Evolutionary conservation across 1,284 basidiomycete species (phyloP).

Genomic region (Leucoagaricus sp.): DNA sequence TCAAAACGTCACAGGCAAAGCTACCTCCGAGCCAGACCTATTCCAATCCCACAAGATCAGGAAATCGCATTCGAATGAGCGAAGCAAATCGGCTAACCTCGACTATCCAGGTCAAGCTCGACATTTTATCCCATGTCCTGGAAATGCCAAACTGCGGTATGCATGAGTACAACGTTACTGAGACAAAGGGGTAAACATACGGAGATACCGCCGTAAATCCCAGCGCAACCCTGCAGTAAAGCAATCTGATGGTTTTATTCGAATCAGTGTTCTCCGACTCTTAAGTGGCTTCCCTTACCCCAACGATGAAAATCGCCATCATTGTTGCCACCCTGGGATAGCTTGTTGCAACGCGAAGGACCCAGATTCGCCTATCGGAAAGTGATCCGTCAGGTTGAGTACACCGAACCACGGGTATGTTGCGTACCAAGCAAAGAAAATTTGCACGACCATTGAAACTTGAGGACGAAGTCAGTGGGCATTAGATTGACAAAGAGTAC

Average conservation of each 20-base stretch:
- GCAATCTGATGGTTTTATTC: background rate
- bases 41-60: background rate
- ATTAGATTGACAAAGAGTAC: background rate
- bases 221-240: constrained; percentile 1
- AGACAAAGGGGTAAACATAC: background rate
- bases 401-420: background rate
- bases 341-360: constrained; percentile 3
- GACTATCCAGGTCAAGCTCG: constrained; percentile 1
- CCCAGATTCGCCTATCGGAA: constrained; percentile 8
- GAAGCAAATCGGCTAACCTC: background rate
- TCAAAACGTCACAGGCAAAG: constrained; percentile 19
- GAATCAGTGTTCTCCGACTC: background rate
- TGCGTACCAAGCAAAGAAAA: constrained; percentile 22
- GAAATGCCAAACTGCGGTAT: constrained; percentile 2
- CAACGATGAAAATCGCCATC: constrained; percentile 4
- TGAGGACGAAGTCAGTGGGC: background rate
- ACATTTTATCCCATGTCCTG: constrained; percentile 4
- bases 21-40: constrained; percentile 19
- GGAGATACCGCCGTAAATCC: constrained; percentile 7
- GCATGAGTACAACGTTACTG: background rate
- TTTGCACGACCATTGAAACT: constrained; percentile 21
- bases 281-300: background rate
- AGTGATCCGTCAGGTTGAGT: background rate
- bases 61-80: too few species aligned
- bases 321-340: constrained; percentile 3